Evolutionary conservation across 1,284 basidiomycete species (phyloP).

Genomic region (Mycena sp.): DNA sequence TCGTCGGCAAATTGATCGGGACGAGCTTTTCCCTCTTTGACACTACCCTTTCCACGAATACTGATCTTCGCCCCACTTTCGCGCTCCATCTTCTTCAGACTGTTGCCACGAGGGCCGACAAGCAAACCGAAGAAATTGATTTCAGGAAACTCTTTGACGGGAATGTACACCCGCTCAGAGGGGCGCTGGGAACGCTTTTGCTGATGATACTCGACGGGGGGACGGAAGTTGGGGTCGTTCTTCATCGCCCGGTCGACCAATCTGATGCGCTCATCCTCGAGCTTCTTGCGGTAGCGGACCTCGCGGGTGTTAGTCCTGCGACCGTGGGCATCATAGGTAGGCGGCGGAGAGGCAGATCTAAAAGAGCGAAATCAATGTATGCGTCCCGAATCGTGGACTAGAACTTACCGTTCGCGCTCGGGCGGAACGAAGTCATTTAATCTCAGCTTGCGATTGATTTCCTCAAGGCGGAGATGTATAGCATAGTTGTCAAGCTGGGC

Average conservation of each 20-base stretch:
- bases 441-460: slow-evolving; percentile 95
- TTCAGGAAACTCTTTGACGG: slow-evolving; percentile 99
- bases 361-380: slow-evolving; percentile 34
- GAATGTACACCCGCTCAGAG: slow-evolving; percentile 98
- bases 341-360: slow-evolving; percentile 95
- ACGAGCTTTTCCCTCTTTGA: slow-evolving; percentile 97
- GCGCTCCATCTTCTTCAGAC: slow-evolving; percentile 99
- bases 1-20: slow-evolving; percentile 94
- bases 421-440: slow-evolving; percentile 96
- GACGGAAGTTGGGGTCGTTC: slow-evolving; percentile 96
- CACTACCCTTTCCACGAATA: slow-evolving; percentile 97
- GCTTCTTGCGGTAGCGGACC: slow-evolving; percentile 96
- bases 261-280: slow-evolving; percentile 95
- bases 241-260: slow-evolving; percentile 97
- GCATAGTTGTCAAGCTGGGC: slow-evolving; percentile 96
- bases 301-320: slow-evolving; percentile 98
- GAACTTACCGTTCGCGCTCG: slow-evolving; percentile 85
- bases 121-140: slow-evolving; percentile 99
- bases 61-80: slow-evolving; percentile 99
- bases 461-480: slow-evolving; percentile 93
- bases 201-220: slow-evolving; percentile 96
- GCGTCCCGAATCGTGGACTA: slow-evolving; percentile 1
- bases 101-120: slow-evolving; percentile 98
- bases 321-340: slow-evolving; percentile 97
- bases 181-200: slow-evolving; percentile 92